Percentiles rank a stretch among this genome's conserved stretches.
Conservation (phyloP, 805 yeast genomes). For the Kazachstania kunashirensis region DNA sequence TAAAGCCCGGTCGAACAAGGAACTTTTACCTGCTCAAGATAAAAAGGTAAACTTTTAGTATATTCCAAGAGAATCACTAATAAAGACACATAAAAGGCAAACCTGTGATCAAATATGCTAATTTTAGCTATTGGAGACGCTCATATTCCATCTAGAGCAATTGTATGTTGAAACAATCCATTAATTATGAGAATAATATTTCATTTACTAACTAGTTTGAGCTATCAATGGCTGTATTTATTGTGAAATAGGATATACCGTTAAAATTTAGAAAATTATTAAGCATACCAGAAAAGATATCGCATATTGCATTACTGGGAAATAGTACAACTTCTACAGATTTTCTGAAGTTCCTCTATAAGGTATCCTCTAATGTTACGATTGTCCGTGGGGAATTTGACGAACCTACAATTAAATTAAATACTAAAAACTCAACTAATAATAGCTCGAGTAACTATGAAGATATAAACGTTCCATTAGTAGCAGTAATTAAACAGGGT, state of each 20-base stretch:
- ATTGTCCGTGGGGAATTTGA: conserved; percentile 82
- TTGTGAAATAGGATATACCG: conserved; percentile 38
- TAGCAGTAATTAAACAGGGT: conserved; percentile 58
- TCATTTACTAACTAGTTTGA: too few species aligned
- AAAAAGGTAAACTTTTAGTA: too few species aligned
- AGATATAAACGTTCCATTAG: conserved; percentile 41
- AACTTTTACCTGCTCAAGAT: too few species aligned
- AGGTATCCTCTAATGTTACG: conserved; percentile 62
- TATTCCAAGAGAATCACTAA: too few species aligned
- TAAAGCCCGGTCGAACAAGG: too few species aligned
- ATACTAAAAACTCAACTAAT: background rate
- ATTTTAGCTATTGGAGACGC: conserved; percentile 81
- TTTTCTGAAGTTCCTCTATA: conserved; percentile 53
- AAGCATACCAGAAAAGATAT: conserved; percentile 68
- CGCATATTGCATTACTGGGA: conserved; percentile 78
- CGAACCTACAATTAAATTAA: conserved; percentile 21
- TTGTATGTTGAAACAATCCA: conserved; percentile 34
- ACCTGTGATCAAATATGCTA: conserved; percentile 37
- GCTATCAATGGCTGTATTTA: too few species aligned
- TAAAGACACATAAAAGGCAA: background rate
- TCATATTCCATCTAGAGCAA: conserved; percentile 79
- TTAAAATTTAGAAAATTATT: conserved; percentile 59
- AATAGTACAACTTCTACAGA: conserved; percentile 62
- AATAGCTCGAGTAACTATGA: conserved; percentile 1
- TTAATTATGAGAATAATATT: background rate